These are phyloP conservation scores for Aureobasidium musti DNA, from an alignment of 2,329 filamentous ascomycete genomes.

Conservation along the genomic window DNA sequence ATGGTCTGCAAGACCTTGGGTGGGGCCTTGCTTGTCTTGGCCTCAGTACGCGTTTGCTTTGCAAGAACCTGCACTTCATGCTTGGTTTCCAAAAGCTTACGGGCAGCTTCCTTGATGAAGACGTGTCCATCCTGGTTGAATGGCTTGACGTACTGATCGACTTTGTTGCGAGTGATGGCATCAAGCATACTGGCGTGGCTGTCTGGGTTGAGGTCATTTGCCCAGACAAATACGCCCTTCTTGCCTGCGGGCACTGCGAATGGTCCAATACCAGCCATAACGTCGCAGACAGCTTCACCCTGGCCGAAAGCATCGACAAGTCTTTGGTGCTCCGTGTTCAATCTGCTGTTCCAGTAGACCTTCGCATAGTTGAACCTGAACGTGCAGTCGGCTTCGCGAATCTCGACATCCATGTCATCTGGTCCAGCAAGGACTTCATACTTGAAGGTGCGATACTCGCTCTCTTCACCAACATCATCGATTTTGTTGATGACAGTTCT, in stretches of 20 bases:
- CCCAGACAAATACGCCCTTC: constrained; percentile 89
- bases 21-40: constrained; percentile 33
- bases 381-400: constrained; percentile 78
- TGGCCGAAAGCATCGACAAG: constrained; percentile 73
- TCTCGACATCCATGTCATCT: constrained; percentile 78
- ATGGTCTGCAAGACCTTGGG: constrained; percentile 45
- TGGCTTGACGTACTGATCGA: constrained; percentile 68
- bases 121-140: constrained; percentile 79
- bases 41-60: constrained; percentile 40
- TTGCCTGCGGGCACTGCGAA: constrained; percentile 92
- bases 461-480: constrained; percentile 81
- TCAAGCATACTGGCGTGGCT: constrained; percentile 72
- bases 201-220: constrained; percentile 95
- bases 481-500: constrained; percentile 95
- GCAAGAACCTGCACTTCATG: constrained; percentile 50
- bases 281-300: constrained; percentile 89
- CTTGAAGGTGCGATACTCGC: constrained; percentile 84
- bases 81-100: constrained; percentile 56
- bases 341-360: constrained; percentile 96
- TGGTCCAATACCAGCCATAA: constrained; percentile 96
- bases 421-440: constrained; percentile 87
- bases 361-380: constrained; percentile 94
- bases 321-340: constrained; percentile 85
- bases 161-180: constrained; percentile 76
- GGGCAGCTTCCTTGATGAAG: constrained; percentile 74